A percentile compares a stretch with the other conserved stretches of the same genome.
Evolutionary conservation across 2,329 filamentous ascomycete genomes (phyloP).

Genomic region (Didymella glomerata): DNA sequence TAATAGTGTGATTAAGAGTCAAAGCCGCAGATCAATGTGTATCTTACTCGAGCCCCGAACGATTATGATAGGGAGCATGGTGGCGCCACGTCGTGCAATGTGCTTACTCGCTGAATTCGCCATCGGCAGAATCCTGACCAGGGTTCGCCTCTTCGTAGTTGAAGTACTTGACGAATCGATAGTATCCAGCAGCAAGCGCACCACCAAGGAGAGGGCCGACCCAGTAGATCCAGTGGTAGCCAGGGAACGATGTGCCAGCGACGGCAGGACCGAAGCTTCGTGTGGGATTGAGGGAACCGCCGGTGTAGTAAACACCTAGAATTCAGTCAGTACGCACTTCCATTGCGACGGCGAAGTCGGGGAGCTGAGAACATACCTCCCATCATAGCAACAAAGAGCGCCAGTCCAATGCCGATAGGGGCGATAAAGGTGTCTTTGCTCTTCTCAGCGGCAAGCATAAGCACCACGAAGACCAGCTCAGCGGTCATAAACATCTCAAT

Average conservation of each 20-base stretch:
- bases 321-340: conserved; percentile 3
- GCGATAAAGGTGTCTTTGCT: conserved; percentile 40
- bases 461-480: conserved; percentile 34
- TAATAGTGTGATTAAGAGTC: no score
- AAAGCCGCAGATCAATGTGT: no score
- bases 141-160: conserved; percentile 42
- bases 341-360: background rate
- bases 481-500: conserved; percentile 37
- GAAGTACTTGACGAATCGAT: conserved; percentile 53
- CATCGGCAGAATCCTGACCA: conserved; percentile 32
- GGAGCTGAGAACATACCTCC: conserved; percentile 24
- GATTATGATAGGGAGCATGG: no score
- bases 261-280: conserved; percentile 36
- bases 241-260: conserved; percentile 44
- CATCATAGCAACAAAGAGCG: conserved; percentile 39
- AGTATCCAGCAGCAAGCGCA: conserved; percentile 58
- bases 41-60: background rate
- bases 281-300: conserved; percentile 55
- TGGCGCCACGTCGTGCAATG: background rate
- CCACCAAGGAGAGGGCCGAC: conserved; percentile 53
- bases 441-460: conserved; percentile 45
- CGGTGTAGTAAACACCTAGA: conserved; percentile 51
- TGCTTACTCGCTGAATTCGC: background rate
- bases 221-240: conserved; percentile 54
- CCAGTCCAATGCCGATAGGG: conserved; percentile 26